Conservation (phyloP, 2,329 filamentous ascomycete genomes). For the Monilinia fructicola region DNA sequence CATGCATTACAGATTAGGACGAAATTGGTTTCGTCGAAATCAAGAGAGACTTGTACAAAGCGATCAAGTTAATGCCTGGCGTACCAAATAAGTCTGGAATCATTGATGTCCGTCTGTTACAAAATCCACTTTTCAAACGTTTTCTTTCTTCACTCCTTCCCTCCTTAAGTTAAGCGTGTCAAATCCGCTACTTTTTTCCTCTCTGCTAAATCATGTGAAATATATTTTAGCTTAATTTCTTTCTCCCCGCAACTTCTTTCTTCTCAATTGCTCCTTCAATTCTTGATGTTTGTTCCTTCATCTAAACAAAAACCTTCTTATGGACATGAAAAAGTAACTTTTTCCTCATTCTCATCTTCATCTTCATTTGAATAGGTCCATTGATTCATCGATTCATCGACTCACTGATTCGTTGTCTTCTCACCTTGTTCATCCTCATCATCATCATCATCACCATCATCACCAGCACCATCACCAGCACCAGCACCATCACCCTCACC, state of each 20-base stretch:
- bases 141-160: background rate
- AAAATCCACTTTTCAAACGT: conserved; percentile 18
- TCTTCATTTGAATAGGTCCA: background rate
- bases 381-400: no score
- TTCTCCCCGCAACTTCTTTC: conserved; percentile 15
- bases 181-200: background rate
- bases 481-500: no score
- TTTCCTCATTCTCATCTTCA: background rate
- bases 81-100: conserved; percentile 5
- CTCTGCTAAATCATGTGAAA: conserved; percentile 1
- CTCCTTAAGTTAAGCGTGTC: conserved; percentile 14
- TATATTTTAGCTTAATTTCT: conserved; percentile 13
- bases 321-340: background rate
- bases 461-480: no score
- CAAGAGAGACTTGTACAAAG: background rate
- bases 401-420: background rate
- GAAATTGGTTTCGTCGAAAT: background rate
- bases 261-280: conserved; percentile 1
- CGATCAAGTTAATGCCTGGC: background rate
- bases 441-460: no score
- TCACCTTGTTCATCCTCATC: background rate
- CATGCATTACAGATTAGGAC: conserved; percentile 20
- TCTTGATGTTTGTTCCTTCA: background rate
- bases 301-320: background rate
- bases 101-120: background rate